Percentiles rank a stretch among this genome's conserved stretches.
Evolutionary conservation across 768 basidiomycete species (phyloP).

Genomic region (Agrocybe praecox): DNA sequence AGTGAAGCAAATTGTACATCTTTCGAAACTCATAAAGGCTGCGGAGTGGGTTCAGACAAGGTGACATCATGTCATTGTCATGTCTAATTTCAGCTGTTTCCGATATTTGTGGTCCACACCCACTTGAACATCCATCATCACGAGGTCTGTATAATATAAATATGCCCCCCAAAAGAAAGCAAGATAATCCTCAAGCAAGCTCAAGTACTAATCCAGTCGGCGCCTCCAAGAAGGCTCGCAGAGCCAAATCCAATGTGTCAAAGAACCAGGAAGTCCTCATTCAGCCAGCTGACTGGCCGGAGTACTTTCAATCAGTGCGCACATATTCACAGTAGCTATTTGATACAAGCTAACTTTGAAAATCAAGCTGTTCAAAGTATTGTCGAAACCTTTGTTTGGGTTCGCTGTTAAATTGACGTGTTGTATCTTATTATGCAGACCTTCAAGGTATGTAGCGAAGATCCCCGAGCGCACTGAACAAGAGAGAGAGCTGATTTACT

Average conservation of each 20-base stretch:
- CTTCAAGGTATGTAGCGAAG: slow-evolving; percentile 17
- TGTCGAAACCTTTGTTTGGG: background rate
- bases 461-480: background rate
- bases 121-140: background rate
- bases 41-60: background rate
- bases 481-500: background rate
- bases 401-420: background rate
- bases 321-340: background rate
- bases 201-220: background rate
- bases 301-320: slow-evolving; percentile 62
- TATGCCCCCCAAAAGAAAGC: too few species aligned
- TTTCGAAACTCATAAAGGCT: background rate
- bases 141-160: too few species aligned
- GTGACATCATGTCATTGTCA: background rate
- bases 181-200: background rate
- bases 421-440: slow-evolving; percentile 10
- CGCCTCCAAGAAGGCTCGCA: slow-evolving; percentile 3
- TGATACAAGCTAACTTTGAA: background rate
- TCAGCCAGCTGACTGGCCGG: slow-evolving; percentile 55
- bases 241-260: background rate
- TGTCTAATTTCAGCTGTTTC: background rate
- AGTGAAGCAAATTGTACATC: background rate
- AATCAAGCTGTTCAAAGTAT: slow-evolving; percentile 62
- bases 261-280: background rate
- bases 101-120: background rate